These are phyloP conservation scores for Chenopodium formosanum DNA, from an alignment of 148 eudicot species.

Conservation along the genomic window DNA sequence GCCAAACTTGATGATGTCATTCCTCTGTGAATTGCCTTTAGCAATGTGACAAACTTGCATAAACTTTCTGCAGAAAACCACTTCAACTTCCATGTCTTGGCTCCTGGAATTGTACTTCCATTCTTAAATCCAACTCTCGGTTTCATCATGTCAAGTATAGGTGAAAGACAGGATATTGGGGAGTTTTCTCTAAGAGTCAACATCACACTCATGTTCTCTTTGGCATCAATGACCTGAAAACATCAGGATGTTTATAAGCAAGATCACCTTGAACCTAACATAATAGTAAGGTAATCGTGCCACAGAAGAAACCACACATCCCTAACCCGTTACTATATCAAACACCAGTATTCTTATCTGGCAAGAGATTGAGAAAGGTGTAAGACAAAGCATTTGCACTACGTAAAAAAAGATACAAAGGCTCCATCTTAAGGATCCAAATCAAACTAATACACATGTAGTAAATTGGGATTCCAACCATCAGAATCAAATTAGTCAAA, in stretches of 20 bases:
- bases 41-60: conserved; percentile 46
- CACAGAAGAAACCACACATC: background rate
- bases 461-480: background rate
- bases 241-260: no score
- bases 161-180: conserved; percentile 26
- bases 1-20: conserved; percentile 29
- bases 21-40: conserved; percentile 57
- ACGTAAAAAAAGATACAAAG: background rate
- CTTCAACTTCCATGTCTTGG: conserved; percentile 51
- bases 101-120: conserved; percentile 16
- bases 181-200: conserved; percentile 32
- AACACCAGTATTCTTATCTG: no score
- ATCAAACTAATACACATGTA: background rate
- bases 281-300: background rate
- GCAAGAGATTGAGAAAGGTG: no score
- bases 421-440: background rate
- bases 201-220: conserved; percentile 38
- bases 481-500: background rate
- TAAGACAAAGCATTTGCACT: no score
- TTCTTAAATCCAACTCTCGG: conserved; percentile 15
- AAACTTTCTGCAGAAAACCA: conserved; percentile 53
- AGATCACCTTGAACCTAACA: background rate
- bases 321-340: no score
- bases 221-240: conserved; percentile 56
- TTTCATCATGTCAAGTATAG: conserved; percentile 21